Percentiles rank a stretch among this genome's conserved stretches.
These are phyloP conservation scores for Laetiporus sulphureus DNA, from an alignment of 1,284 basidiomycete species.

Conservation along the genomic window DNA sequence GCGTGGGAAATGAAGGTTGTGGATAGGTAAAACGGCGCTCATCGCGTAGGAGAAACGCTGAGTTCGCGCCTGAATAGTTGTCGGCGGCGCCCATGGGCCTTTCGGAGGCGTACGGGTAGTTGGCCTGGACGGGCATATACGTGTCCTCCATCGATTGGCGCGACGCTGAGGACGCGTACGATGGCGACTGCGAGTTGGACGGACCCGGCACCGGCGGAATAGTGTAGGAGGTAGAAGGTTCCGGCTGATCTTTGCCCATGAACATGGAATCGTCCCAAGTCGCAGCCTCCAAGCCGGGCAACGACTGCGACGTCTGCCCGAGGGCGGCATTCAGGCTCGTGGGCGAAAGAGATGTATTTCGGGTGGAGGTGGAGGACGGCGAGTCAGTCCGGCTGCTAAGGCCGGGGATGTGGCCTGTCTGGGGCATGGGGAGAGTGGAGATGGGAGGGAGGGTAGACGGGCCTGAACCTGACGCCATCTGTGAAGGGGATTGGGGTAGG, in stretches of 20 bases:
- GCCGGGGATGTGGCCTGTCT: slow-evolving; percentile 12
- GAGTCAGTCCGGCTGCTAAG: slow-evolving; percentile 24
- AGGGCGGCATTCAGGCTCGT: slow-evolving; percentile 26
- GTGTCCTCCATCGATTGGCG: slow-evolving; percentile 32
- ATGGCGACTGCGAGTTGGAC: slow-evolving; percentile 26
- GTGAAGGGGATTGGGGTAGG: slow-evolving; percentile 17
- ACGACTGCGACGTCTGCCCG: slow-evolving; percentile 29
- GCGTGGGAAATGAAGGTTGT: slow-evolving; percentile 34
- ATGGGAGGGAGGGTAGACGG: slow-evolving; percentile 12
- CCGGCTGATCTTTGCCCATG: slow-evolving; percentile 42
- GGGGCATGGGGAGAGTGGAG: slow-evolving; percentile 6
- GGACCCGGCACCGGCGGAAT: slow-evolving; percentile 34
- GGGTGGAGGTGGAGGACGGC: slow-evolving; percentile 29
- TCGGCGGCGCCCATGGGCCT: slow-evolving; percentile 32
- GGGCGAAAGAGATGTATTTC: slow-evolving; percentile 30
- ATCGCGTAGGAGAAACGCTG: slow-evolving; percentile 32
- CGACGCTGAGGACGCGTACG: slow-evolving; percentile 30
- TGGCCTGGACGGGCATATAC: slow-evolving; percentile 29
- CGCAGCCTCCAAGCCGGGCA: slow-evolving; percentile 43
- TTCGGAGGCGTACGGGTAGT: slow-evolving; percentile 35
- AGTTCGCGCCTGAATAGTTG: slow-evolving; percentile 17
- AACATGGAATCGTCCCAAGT: slow-evolving; percentile 56
- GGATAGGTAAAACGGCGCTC: slow-evolving; percentile 40
- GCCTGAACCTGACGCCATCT: slow-evolving; percentile 18
- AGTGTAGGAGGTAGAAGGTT: slow-evolving; percentile 34